Base-by-base conservation (phyloP, 2,329 filamentous ascomycete species). In the Exophiala phaeomuriformis region DNA sequence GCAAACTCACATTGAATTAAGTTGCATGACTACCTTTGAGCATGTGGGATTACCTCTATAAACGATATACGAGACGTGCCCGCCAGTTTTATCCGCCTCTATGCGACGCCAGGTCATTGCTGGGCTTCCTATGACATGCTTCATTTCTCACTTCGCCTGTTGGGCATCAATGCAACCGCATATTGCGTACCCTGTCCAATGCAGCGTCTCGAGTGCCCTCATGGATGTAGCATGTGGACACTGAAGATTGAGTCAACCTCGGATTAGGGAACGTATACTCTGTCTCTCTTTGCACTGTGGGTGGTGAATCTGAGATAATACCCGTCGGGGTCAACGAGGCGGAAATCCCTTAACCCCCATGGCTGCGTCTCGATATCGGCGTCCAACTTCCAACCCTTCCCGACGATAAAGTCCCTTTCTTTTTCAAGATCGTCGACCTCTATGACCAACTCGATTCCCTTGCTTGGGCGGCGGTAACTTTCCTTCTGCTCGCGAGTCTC, bases 381-480 rank as follows among this genome's bases (percentile, higher is more conserved):
- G 30, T 54, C 50, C 32, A 60, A 35, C 35, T 49, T 45, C 47
- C 46, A 52, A 1, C 55, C 55, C 36, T 54, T 51, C 9, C 37
- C 45, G 7, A 54, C 49, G 33, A 60, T 51, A 19, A 49, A 42
- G 29, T 60, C 51, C 35, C 55, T 46, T 28, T 60, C 55, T 12
- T 35, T 36, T 29, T 56, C 40, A 47, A 61, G 36, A 33, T 60
- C 55, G 36, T 60, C 57, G 7, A 61, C 50, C 28, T 58, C 55
- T 27, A 58, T 43, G 45, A 60, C 52, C n/a, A 58, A 52, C 29
- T 61, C 57, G n/a, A 61, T 27, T 28, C 50, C 52, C 39, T 57
- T 52, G 2, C 12, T 50, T 3, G 53, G 52, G 5, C 44, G 44
- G 12, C 54, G 44, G 49, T 56, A 58, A 12, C 44, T 46, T 36